Evolutionary conservation across 176 grass and related monocot genomes (phyloP).

Genomic region (Eragrostis curvula): DNA sequence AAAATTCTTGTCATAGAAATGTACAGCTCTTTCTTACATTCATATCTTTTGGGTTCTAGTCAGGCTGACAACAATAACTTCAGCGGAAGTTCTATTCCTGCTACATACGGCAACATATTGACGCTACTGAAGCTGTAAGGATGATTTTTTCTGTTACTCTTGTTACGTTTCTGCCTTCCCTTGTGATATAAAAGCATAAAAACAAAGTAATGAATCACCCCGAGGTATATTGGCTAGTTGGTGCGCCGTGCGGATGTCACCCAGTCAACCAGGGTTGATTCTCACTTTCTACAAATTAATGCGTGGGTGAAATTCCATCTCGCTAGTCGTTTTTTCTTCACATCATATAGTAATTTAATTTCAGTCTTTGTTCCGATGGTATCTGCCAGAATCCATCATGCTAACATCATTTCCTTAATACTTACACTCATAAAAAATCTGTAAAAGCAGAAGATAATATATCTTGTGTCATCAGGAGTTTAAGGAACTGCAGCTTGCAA

Average conservation of each 20-base stretch:
- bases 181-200: not conserved
- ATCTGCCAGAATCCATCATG: not conserved
- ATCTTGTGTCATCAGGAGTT: slow-evolving; percentile 76
- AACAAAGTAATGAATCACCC: not conserved
- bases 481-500: slow-evolving; percentile 94
- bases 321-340: not conserved
- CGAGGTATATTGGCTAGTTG: not conserved
- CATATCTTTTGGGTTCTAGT: slow-evolving; percentile 58
- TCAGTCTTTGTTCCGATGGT: not conserved
- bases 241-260: not conserved
- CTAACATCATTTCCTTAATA: not conserved
- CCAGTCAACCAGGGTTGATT: not conserved
- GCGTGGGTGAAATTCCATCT: no score
- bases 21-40: slow-evolving; percentile 37
- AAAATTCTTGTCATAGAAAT: slow-evolving; percentile 31
- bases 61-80: slow-evolving; percentile 98
- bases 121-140: slow-evolving; percentile 86
- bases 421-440: not conserved
- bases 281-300: not conserved
- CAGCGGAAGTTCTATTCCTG: slow-evolving; percentile 80
- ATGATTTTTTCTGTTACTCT: slow-evolving; percentile 33
- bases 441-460: slow-evolving; percentile 27
- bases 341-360: slow-evolving; percentile 4
- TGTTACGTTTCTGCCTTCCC: slow-evolving; percentile 23
- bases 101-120: slow-evolving; percentile 68